Conservation (phyloP, 306 rosid genomes). For the Trifolium repens region DNA sequence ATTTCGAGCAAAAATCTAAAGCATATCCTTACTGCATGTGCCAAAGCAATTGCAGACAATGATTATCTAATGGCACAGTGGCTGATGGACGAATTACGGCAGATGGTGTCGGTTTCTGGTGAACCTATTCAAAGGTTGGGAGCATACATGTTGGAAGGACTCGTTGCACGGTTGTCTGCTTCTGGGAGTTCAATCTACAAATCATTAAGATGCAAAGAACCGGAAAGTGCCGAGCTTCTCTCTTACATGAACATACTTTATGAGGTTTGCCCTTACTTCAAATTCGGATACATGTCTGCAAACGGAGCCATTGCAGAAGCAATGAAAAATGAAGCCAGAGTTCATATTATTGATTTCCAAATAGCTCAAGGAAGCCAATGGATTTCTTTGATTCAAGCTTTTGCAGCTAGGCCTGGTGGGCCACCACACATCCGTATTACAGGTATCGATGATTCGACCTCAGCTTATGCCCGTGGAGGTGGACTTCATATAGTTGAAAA, state of each 20-base stretch:
- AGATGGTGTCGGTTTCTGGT: slow-evolving; percentile 88
- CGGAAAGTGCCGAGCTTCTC: slow-evolving; percentile 75
- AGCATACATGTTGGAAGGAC: slow-evolving; percentile 97
- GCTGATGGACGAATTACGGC: slow-evolving; percentile 77
- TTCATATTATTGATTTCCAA: slow-evolving; percentile 95
- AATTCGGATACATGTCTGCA: slow-evolving; percentile 96
- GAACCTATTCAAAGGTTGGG: slow-evolving; percentile 96
- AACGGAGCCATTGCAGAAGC: slow-evolving; percentile 99
- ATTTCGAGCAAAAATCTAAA: slow-evolving; percentile 70
- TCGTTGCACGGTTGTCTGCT: slow-evolving; percentile 68
- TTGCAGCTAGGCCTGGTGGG: slow-evolving; percentile 97
- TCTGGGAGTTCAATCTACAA: slow-evolving; percentile 84
- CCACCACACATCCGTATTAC: slow-evolving; percentile 97
- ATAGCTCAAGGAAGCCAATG: slow-evolving; percentile 94
- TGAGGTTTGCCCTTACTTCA: slow-evolving; percentile 96
- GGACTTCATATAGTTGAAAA: slow-evolving; percentile 78
- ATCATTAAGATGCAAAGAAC: slow-evolving; percentile 80
- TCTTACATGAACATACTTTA: slow-evolving; percentile 87
- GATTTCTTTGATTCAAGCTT: slow-evolving; percentile 93
- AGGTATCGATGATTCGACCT: slow-evolving; percentile 78
- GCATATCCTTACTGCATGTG: slow-evolving; percentile 73
- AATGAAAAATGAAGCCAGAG: slow-evolving; percentile 78
- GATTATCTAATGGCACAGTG: slow-evolving; percentile 73
- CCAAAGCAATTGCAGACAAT: slow-evolving; percentile 74
- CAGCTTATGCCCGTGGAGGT: slow-evolving; percentile 95